Base-by-base conservation (phyloP, 2,329 filamentous ascomycete genomes). In the Ophiostoma fasciatum region DNA sequence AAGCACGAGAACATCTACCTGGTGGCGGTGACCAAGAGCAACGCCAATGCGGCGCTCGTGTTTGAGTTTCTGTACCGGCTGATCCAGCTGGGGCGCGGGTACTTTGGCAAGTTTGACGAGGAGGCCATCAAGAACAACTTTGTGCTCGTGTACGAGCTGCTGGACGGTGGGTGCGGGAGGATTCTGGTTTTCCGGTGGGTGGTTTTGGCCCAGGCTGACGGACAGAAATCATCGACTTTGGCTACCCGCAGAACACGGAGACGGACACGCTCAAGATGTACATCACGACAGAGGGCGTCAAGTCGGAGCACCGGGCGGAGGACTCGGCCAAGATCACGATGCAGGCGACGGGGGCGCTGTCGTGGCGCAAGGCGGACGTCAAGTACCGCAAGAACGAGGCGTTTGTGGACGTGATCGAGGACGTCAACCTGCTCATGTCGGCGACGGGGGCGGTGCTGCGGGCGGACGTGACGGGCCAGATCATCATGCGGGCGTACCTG, bases 91-190 rank as follows among this genome's bases (percentile, higher is more conserved):
- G 90, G 90, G 28, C 85, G 82, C 62, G 83, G 85, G 39, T 98
- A 98, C 61, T 98, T 98, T 68, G 88, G 82, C 55, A 96, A 96
- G 61, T 94, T 98, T 54, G 90, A 98, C 53, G 90, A 98, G 67
- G 90, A 98, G 63, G 87, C 90, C 39, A 88, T 98, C 49, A 98
- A 98, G 78, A 96, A 94, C 63, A 98, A 98, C 65, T 98, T 98
- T 63, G 90, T 98, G 45, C 68, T 98, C 47, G 85, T 98, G 27
- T 98, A 98, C 60, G 90, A 98, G 68, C 71, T 98, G 39, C 64
- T 98, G 38, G 90, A 98, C 58, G 83, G 83, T 90, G 54, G 44
- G 63, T 53, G 17, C 14, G 22, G 4, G 19, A 11, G 14, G 30
- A 11, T 4, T 30, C 13, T n/a, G 17, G 21, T 22, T 10, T 19